These are phyloP conservation scores for Neurospora sp. DNA, from an alignment of 495 filamentous ascomycete species.

Conservation along the genomic window DNA sequence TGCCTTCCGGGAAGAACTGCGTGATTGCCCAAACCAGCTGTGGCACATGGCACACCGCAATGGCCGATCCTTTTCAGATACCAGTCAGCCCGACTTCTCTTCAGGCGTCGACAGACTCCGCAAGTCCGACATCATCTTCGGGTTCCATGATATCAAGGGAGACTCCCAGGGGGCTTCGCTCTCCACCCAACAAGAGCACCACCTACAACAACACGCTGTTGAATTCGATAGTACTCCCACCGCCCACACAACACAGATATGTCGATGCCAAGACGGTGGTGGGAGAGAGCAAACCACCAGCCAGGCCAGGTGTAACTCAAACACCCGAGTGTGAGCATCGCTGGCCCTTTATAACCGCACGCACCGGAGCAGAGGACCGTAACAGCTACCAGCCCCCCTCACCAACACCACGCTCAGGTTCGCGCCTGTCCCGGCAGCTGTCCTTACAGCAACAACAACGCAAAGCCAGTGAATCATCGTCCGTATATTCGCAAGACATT, in stretches of 20 bases:
- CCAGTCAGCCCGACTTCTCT: not conserved
- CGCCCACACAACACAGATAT: not conserved
- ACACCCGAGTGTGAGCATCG: not conserved
- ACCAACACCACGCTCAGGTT: not conserved
- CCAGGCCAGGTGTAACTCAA: not conserved
- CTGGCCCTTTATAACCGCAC: not conserved
- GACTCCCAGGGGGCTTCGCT: not conserved
- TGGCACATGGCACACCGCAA: not conserved
- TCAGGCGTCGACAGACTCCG: not conserved
- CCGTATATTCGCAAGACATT: slow-evolving; percentile 16
- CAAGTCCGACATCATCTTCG: not conserved
- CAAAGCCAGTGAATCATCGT: slow-evolving; percentile 12
- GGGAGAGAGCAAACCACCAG: not conserved
- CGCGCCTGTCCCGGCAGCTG: not conserved
- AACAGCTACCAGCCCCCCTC: not conserved
- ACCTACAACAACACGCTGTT: not conserved
- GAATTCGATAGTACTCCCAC: slow-evolving; percentile 2
- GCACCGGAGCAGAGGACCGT: not conserved
- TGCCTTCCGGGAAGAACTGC: not conserved
- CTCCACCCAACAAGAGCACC: not conserved
- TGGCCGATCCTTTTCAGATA: not conserved
- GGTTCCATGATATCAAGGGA: not conserved
- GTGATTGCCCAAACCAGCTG: not conserved
- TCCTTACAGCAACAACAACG: not conserved
- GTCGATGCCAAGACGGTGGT: not conserved